Conservation (phyloP, 441 rosid species). For the Croton laevigatus region DNA sequence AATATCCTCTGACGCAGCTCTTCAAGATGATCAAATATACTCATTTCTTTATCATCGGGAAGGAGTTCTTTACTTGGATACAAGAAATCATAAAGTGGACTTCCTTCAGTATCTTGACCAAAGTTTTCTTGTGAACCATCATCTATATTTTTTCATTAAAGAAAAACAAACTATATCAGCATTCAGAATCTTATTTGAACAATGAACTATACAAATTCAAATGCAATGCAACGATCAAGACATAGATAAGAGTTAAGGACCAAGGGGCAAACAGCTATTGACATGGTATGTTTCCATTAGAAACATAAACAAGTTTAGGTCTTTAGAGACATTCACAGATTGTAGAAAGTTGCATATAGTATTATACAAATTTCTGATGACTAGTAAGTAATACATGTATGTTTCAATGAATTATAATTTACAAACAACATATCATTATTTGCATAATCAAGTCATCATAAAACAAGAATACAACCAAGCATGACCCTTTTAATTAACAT, state of each 20-base stretch:
- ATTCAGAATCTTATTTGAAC: background rate
- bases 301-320: background rate
- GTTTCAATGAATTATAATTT: background rate
- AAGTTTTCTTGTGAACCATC: constrained; percentile 29
- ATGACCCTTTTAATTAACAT: background rate
- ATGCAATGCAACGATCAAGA: constrained; percentile 5
- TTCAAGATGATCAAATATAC: constrained; percentile 90
- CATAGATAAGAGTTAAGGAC: constrained; percentile 13
- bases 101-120: constrained; percentile 40
- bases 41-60: constrained; percentile 97
- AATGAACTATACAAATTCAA: background rate
- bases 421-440: background rate
- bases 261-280: background rate
- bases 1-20: constrained; percentile 87
- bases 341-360: background rate
- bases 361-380: background rate
- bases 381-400: background rate
- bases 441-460: background rate
- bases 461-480: constrained; percentile 1
- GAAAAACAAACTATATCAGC: constrained; percentile 17
- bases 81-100: constrained; percentile 64
- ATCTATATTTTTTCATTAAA: constrained; percentile 26
- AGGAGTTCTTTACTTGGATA: constrained; percentile 89
- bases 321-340: background rate
- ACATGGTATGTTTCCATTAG: background rate